Evolutionary conservation across 2,329 filamentous ascomycete species (phyloP).

Genomic region (Ceratocystis variospora): DNA sequence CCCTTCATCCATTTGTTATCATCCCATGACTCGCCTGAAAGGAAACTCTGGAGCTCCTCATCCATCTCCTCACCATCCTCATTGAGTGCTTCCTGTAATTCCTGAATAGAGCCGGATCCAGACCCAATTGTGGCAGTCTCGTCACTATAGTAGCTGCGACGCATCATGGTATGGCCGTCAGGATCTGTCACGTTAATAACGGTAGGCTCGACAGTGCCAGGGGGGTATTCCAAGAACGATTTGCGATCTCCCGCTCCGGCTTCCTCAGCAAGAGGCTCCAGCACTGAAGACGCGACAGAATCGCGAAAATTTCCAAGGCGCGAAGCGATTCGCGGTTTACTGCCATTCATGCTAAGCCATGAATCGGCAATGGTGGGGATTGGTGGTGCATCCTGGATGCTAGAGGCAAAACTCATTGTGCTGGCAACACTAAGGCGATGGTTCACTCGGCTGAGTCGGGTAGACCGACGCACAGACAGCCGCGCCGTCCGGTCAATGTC

Average conservation of each 20-base stretch:
- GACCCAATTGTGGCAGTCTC: slow-evolving; percentile 35
- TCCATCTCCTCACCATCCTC: slow-evolving; percentile 88
- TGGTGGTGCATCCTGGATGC: slow-evolving; percentile 80
- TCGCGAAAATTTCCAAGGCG: slow-evolving; percentile 58
- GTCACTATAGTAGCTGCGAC: slow-evolving; percentile 68
- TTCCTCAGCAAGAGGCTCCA: slow-evolving; percentile 85
- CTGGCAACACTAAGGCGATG: slow-evolving; percentile 88
- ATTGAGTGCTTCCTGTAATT: slow-evolving; percentile 70
- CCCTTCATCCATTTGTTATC: slow-evolving; percentile 99
- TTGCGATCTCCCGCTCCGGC: slow-evolving; percentile 87
- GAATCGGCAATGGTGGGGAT: slow-evolving; percentile 91
- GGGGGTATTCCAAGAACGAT: slow-evolving; percentile 82
- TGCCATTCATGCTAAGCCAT: slow-evolving; percentile 49
- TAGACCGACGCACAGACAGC: slow-evolving; percentile 79
- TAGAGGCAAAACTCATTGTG: slow-evolving; percentile 84
- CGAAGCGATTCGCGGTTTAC: slow-evolving; percentile 30
- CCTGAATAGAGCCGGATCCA: slow-evolving; percentile 60
- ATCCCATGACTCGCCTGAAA: slow-evolving; percentile 86
- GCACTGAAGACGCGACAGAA: slow-evolving; percentile 74
- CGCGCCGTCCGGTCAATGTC: slow-evolving; percentile 93
- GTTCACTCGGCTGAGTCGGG: slow-evolving; percentile 80
- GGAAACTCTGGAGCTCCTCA: slow-evolving; percentile 76
- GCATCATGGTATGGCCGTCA: slow-evolving; percentile 51
- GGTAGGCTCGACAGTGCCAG: slow-evolving; percentile 54
- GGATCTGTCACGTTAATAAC: slow-evolving; percentile 64